phyloP scores from a whole-genome alignment of 169 alveolate species.

The Plasmodium blacklocki region DNA sequence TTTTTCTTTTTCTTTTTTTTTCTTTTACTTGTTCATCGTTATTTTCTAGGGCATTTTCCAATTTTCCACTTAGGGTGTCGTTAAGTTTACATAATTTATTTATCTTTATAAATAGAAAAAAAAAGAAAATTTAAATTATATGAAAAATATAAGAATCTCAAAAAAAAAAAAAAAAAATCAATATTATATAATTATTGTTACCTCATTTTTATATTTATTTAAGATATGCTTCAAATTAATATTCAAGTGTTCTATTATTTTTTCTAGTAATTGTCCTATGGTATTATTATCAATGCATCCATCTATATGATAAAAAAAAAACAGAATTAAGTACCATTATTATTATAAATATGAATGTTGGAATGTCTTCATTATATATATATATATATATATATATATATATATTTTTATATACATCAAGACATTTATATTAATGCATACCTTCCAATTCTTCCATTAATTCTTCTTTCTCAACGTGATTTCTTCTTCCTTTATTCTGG shows the following conservation, averaged over 20 bases:
- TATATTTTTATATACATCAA: neutral
- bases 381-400: neutral
- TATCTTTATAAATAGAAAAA: conserved; percentile 12
- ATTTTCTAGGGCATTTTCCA: conserved; percentile 63
- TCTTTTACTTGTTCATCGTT: conserved; percentile 60
- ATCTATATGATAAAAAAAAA: conserved; percentile 2
- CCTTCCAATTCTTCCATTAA: conserved; percentile 9
- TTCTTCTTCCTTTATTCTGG: too few relatives aligned
- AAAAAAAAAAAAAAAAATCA: neutral
- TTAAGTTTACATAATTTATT: conserved; percentile 22
- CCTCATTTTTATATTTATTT: conserved; percentile 44
- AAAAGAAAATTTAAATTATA: neutral
- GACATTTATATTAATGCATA: neutral
- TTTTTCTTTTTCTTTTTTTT: neutral
- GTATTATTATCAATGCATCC: conserved; percentile 20
- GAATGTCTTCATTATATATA: conserved; percentile 4
- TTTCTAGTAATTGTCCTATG: conserved; percentile 42
- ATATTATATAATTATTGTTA: neutral
- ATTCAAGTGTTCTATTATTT: conserved; percentile 46
- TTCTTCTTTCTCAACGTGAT: too few relatives aligned
- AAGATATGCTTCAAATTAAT: conserved; percentile 26
- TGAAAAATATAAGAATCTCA: neutral
- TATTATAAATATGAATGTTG: neutral
- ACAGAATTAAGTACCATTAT: neutral
- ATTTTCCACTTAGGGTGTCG: conserved; percentile 18